Evolutionary conservation across 371 early-diverging fungal genomes (phyloP), one percentile per base, ranked within the genome.

Genomic region (Synchytrium microbalum): DNA sequence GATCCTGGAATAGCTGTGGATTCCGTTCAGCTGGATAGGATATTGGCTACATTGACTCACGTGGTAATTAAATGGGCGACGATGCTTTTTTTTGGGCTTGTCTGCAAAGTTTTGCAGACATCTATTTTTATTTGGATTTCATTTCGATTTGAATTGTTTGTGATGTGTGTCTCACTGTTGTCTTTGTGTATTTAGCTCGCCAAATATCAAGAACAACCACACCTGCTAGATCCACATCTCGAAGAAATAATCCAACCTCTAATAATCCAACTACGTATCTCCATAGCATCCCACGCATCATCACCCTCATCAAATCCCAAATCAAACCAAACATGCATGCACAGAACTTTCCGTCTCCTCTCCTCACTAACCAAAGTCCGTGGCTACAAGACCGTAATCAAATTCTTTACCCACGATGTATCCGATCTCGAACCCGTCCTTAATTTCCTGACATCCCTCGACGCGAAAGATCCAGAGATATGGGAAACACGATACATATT

Each of bases 401-500:
- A 88, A 64, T 90, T 93, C 68, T 86, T 96, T 67, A 82, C 92
- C 2, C 94, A 96, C 72, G 90, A 92, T 60, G 95, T 91, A 10
- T 75, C 83, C 25, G 93, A 93, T 73, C 76, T 95, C 10, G 95
- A 95, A 68, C 93, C 92, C 0, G 80, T 85, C 10, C 84, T 91
- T 65, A 79, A 75, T 46, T 86, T 82, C 68, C 68, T 75, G 24
- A 58, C 62, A 1, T 31, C 28, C 10, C 8, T 46, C 32, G 28
- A 54, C 5, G 64, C 75, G 29, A 32, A 62, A 5, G 61, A 62
- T 27, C 61, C 61, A 25, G 30, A 56, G 0, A 51, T 73, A 14
- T 92, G 93, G 95, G 87, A 88, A 64, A 78, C 78, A 1, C 80
- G 91, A 14, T 93, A 90, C 66, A 75, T 92, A 14, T 75, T 87